These are phyloP conservation scores for Solanum pinnatisectum DNA, from an alignment of 257 asterid genomes.

Conservation along the genomic window DNA sequence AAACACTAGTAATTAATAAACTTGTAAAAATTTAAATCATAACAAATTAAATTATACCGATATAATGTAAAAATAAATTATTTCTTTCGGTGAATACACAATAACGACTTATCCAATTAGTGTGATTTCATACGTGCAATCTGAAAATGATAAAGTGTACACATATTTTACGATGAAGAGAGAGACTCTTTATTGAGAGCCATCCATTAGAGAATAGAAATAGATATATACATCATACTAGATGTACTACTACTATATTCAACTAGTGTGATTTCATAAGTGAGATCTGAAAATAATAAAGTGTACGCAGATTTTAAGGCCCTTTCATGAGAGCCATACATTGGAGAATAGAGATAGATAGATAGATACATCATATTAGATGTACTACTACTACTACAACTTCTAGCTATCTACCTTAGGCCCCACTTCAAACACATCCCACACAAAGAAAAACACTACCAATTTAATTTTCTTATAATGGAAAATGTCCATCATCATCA, in stretches of 20 bases:
- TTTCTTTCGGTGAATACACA: fast-evolving
- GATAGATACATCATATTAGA: not conserved
- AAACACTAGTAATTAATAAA: not conserved
- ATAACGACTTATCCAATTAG: fast-evolving
- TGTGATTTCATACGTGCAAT: fast-evolving
- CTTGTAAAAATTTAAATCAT: not conserved
- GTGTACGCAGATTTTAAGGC: not conserved
- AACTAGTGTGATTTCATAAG: fast-evolving
- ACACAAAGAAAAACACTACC: not conserved
- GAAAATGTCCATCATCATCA: conserved; percentile 10
- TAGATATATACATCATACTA: not conserved
- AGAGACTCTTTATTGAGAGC: not conserved
- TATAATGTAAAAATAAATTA: not conserved
- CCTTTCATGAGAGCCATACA: not conserved
- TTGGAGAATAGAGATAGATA: not conserved
- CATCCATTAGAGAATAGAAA: not conserved
- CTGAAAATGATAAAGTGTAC: too few species aligned
- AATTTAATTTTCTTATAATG: conserved; percentile 21
- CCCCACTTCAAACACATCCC: not conserved
- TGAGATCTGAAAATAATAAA: not conserved
- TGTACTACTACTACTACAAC: not conserved
- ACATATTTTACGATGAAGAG: not conserved
- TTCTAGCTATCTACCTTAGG: not conserved
- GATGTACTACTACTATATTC: not conserved
- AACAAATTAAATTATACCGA: not conserved